Percentiles rank a stretch among this genome's conserved stretches.
These are phyloP conservation scores for Selaginella tamariscina DNA, from an alignment of 75 land plant species.

Conservation along the genomic window DNA sequence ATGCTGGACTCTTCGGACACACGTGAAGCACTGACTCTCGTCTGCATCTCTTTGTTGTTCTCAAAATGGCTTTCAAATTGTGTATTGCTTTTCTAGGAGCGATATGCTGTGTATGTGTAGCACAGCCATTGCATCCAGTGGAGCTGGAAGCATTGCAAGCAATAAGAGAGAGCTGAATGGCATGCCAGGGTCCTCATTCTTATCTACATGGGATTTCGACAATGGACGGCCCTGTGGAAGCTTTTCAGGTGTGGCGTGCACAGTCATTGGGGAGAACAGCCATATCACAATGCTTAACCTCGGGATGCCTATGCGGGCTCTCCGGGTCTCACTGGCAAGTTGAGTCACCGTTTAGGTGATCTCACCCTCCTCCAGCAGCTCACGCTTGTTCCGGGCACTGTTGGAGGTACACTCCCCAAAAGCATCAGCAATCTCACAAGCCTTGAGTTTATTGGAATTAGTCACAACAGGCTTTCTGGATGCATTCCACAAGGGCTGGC, in stretches of 20 bases:
- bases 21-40: too few species aligned
- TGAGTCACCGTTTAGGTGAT: neutral
- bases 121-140: neutral
- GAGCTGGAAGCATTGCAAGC: neutral
- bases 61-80: too few species aligned
- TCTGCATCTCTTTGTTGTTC: too few species aligned
- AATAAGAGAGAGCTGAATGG: neutral
- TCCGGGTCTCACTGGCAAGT: neutral
- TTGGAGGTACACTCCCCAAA: neutral
- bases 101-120: too few species aligned
- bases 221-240: neutral
- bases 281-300: neutral
- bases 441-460: slow-evolving; percentile 42
- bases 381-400: neutral
- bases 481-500: slow-evolving; percentile 31
- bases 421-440: slow-evolving; percentile 13
- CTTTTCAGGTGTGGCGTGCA: neutral
- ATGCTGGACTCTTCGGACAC: too few species aligned
- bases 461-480: slow-evolving; percentile 48
- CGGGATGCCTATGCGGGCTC: neutral
- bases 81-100: too few species aligned
- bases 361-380: neutral
- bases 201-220: neutral
- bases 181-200: neutral
- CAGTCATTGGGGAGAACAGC: neutral